Percentiles rank a stretch among this genome's conserved stretches.
These are phyloP conservation scores for Alternaria sp. DNA, from an alignment of 2,329 filamentous ascomycete species.

Conservation along the genomic window DNA sequence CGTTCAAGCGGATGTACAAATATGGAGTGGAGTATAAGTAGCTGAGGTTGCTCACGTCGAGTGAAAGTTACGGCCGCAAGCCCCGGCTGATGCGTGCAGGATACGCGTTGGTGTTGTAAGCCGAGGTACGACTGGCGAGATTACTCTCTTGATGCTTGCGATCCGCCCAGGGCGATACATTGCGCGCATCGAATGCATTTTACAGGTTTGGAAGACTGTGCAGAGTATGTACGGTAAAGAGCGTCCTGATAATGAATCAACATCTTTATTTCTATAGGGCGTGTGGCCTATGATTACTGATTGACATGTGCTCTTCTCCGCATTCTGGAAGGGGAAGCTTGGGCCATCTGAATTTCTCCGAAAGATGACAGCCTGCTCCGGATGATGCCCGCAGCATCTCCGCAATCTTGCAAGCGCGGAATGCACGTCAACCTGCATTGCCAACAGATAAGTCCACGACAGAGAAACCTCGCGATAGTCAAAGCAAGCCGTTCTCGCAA, in stretches of 20 bases:
- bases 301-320: conserved; percentile 6
- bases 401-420: conserved; percentile 21
- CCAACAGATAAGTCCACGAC: not conserved
- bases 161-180: not conserved
- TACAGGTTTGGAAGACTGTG: not conserved
- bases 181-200: not conserved
- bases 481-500: not conserved
- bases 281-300: not conserved
- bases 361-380: not conserved
- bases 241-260: not conserved
- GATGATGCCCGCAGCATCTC: conserved; percentile 12
- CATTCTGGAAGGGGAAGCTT: not conserved
- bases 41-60: conserved; percentile 14
- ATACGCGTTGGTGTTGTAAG: conserved; percentile 12
- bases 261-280: not conserved
- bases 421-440: conserved; percentile 28
- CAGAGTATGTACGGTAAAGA: not conserved
- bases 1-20: too few relatives aligned
- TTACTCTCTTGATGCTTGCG: conserved; percentile 10
- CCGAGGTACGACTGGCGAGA: conserved; percentile 28
- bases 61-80: conserved; percentile 31
- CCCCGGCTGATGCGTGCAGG: conserved; percentile 6
- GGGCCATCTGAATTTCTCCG: not conserved
- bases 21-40: conserved; percentile 1
- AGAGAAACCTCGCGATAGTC: not conserved